Evolutionary conservation across 129 eudicot genomes (phyloP).

Genomic region (Flaveria trinervia): DNA sequence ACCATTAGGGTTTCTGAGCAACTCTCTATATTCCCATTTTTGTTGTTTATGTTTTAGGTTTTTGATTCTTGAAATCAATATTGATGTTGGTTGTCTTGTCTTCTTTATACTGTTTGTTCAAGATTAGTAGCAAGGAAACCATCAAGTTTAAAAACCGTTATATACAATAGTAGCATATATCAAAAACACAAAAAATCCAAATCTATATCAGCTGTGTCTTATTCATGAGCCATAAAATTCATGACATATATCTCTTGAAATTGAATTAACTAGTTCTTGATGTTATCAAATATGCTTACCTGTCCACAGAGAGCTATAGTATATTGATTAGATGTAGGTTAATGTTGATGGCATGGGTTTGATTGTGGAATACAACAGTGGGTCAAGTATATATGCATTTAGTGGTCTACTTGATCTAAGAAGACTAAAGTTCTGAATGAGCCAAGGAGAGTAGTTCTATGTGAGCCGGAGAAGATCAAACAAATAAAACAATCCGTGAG

Average conservation of each 20-base stretch:
- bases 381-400: no score
- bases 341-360: no score
- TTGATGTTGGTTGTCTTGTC: background rate
- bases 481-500: no score
- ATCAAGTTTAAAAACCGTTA: background rate
- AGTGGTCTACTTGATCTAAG: no score
- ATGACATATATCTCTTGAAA: no score
- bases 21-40: background rate
- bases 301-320: no score
- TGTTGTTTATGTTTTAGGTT: conserved; percentile 21
- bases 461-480: no score
- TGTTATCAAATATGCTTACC: background rate
- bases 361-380: no score
- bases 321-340: no score
- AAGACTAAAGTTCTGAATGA: no score
- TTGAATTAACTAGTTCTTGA: background rate
- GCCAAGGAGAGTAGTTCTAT: no score
- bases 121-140: conserved; percentile 22
- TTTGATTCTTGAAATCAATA: background rate
- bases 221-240: no score
- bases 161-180: background rate
- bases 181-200: background rate
- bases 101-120: background rate
- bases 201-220: background rate
- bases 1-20: conserved; percentile 25